Conservation (phyloP, 2,329 filamentous ascomycete species). For the Camillea tinctor region DNA sequence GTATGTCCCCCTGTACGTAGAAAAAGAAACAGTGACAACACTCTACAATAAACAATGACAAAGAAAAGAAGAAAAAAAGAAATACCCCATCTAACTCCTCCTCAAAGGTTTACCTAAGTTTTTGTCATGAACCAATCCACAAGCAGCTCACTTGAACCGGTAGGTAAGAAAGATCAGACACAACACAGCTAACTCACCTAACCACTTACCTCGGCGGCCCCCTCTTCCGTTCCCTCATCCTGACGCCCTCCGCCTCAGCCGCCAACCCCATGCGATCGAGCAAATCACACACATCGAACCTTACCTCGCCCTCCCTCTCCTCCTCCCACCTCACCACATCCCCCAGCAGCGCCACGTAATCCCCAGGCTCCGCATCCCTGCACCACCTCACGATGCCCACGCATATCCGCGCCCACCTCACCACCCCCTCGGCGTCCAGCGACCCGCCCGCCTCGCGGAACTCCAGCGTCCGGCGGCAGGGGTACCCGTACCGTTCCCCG, state of each 20-base stretch:
- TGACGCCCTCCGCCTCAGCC: slow-evolving; percentile 30
- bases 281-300: slow-evolving; percentile 38
- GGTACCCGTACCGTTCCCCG: background rate
- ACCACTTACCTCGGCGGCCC: slow-evolving; percentile 19
- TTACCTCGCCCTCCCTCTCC: slow-evolving; percentile 5
- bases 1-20: too few relatives aligned
- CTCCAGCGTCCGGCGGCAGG: slow-evolving; percentile 29
- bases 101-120: too few relatives aligned
- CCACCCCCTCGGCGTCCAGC: slow-evolving; percentile 35
- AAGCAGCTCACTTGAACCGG: too few relatives aligned
- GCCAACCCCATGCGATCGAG: slow-evolving; percentile 35
- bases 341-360: slow-evolving; percentile 18
- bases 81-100: too few relatives aligned
- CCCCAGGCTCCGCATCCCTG: slow-evolving; percentile 6
- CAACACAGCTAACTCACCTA: background rate
- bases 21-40: too few relatives aligned
- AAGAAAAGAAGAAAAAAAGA: too few relatives aligned
- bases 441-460: slow-evolving; percentile 37
- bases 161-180: too few relatives aligned
- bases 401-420: slow-evolving; percentile 35
- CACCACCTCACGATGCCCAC: slow-evolving; percentile 27
- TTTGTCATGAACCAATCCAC: too few relatives aligned
- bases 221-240: slow-evolving; percentile 11
- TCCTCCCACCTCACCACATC: slow-evolving; percentile 10
- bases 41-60: too few relatives aligned